These are phyloP conservation scores for Moricandia arvensis DNA, from an alignment of 345 rosid genomes.

Conservation along the genomic window DNA sequence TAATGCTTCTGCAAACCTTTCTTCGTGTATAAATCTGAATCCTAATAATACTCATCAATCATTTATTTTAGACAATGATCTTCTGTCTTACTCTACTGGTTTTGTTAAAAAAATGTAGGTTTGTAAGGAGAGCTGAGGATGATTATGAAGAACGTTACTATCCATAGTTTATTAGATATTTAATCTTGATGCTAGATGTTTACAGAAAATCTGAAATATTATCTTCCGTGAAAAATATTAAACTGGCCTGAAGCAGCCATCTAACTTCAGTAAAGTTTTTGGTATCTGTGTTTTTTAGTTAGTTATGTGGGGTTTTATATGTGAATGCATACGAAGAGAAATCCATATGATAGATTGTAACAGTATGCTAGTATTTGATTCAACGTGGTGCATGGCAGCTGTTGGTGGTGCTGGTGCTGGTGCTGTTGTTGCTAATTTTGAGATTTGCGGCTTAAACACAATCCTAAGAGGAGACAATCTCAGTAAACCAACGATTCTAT, in stretches of 20 bases:
- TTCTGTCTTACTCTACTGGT: background rate
- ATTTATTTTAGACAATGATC: background rate
- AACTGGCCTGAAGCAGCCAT: background rate
- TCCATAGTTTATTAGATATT: slow-evolving; percentile 11
- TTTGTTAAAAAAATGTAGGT: slow-evolving; percentile 10
- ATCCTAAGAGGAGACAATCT: slow-evolving; percentile 49
- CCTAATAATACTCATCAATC: background rate
- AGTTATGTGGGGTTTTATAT: too few relatives aligned
- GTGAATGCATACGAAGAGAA: too few relatives aligned
- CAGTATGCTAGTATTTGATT: background rate
- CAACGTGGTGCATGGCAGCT: background rate
- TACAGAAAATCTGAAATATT: background rate
- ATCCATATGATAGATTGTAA: background rate
- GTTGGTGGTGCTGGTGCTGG: too few relatives aligned
- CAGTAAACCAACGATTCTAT: slow-evolving; percentile 6
- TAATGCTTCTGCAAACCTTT: slow-evolving; percentile 10
- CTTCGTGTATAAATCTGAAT: background rate
- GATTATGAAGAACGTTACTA: background rate
- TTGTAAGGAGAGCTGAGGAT: slow-evolving; percentile 1
- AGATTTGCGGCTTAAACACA: slow-evolving; percentile 85
- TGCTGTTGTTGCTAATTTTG: slow-evolving; percentile 67
- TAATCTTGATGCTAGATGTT: background rate
- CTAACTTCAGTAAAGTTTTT: slow-evolving; percentile 11
- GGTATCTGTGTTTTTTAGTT: too few relatives aligned
- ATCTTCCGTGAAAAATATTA: background rate